A percentile compares a stretch with the other conserved stretches of the same genome.
These are phyloP conservation scores for Euphorbia lathyris DNA, from an alignment of 345 rosid species.

Conservation along the genomic window DNA sequence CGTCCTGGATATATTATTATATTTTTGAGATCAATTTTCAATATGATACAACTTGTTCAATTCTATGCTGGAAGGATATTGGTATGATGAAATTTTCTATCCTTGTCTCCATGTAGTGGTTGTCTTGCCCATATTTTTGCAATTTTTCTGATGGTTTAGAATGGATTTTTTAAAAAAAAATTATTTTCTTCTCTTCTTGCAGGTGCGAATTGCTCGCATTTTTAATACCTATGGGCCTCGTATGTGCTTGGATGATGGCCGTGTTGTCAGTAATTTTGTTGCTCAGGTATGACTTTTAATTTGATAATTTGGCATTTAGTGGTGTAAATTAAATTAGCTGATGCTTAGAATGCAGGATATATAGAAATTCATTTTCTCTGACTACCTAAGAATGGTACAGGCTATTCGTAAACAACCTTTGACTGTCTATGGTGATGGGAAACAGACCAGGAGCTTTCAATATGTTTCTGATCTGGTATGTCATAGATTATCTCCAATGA, in stretches of 20 bases:
- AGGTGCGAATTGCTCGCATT: constrained; percentile 98
- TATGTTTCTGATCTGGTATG: constrained; percentile 95
- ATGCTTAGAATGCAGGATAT: background rate
- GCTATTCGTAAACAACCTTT: constrained; percentile 69
- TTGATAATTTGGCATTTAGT: constrained; percentile 1
- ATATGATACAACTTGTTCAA: background rate
- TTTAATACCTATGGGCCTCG: constrained; percentile 98
- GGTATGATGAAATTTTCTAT: background rate
- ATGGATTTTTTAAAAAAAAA: constrained; percentile 6
- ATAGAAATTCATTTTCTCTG: background rate
- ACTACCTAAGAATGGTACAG: constrained; percentile 9
- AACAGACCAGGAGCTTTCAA: constrained; percentile 99
- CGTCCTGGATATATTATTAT: background rate
- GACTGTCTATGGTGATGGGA: constrained; percentile 98
- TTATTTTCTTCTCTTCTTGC: constrained; percentile 15
- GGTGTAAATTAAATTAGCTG: background rate
- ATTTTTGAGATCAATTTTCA: constrained; percentile 4
- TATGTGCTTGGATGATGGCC: constrained; percentile 99
- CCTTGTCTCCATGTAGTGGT: background rate
- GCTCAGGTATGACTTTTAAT: constrained; percentile 61
- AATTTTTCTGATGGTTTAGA: constrained; percentile 3
- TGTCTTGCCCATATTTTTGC: background rate
- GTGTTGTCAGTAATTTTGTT: constrained; percentile 98
- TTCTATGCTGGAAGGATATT: background rate
- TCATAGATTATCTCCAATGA: background rate